Evolutionary conservation across 306 rosid genomes (phyloP).

Genomic region (Corylus heterophylla): DNA sequence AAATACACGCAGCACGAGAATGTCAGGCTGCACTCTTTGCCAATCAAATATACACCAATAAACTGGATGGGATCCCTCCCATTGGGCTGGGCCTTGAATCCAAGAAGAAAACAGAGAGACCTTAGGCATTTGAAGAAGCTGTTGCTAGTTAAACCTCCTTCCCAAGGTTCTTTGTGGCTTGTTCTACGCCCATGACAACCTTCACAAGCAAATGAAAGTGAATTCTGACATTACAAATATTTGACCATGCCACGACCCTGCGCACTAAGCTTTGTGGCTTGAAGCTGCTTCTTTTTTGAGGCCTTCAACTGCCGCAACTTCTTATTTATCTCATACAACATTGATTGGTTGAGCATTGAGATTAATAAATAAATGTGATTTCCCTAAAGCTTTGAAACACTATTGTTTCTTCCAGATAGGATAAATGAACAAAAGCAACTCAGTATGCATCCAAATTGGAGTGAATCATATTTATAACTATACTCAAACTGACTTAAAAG

Average conservation of each 20-base stretch:
- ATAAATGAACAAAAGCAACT: neutral
- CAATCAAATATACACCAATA: neutral
- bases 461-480: neutral
- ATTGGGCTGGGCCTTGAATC: neutral
- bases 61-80: neutral
- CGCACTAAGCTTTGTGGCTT: conserved; percentile 90
- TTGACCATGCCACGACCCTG: conserved; percentile 98
- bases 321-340: conserved; percentile 70
- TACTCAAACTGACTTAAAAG: neutral
- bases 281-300: conserved; percentile 91
- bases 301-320: conserved; percentile 96
- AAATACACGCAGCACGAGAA: neutral
- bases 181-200: neutral
- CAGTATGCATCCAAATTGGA: neutral
- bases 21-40: neutral
- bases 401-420: neutral
- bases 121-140: neutral
- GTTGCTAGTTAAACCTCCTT: neutral
- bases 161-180: neutral
- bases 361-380: neutral
- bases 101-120: neutral
- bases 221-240: conserved; percentile 45
- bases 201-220: neutral
- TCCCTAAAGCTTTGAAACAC: neutral
- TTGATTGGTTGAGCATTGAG: neutral